Base-by-base conservation (phyloP, 192 early-diverging fungal species). In the Diversispora epigaea region DNA sequence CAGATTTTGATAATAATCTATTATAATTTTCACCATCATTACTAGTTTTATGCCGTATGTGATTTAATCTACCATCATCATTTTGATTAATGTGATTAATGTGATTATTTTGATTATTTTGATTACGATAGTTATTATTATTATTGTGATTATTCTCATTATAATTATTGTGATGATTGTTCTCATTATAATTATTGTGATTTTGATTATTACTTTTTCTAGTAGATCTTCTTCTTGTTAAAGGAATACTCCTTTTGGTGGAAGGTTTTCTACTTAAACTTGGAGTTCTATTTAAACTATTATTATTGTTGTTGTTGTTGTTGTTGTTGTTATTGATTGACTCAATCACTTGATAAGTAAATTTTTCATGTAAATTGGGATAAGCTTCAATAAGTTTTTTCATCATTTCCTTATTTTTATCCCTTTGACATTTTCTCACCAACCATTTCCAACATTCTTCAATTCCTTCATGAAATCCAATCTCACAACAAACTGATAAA, bases 391-490 rank as follows among this genome's bases (percentile, higher is more conserved):
- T 68, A 9, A 76, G 49, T 55, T 43, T 52, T 47, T 32, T 47
- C 50, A 76, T 70, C 65, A 68, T 76, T 45, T 76, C 75, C 17
- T 22, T 68, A 55, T 76, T 68, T 19, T 32, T 55, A 76, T 47
- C 54, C 12, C 46, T 39, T 44, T 50, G 11, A 47, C 75, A 76
- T 54, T 76, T 68, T 43, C 8, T 14, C 12, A 76, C 66, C 2
- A 76, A 57, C 78, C 78, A 79, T 61, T 61, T 63, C 63, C 73
- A 76, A 32, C 65, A 65, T 25, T n/a, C 25, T 21, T 49, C 74
- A 12, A 69, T 79, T n/a, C 78, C 78, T 44, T 79, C 78, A 17
- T 75, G 54, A 58, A 76, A 79, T 55, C 67, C 78, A 39, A 79
- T 68, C 46, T 79, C 78, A 3, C 52, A 56, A 47, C 78, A 79